These are phyloP conservation scores for Fusarium papillatum DNA, from an alignment of 2,329 filamentous ascomycete genomes.

Conservation along the genomic window DNA sequence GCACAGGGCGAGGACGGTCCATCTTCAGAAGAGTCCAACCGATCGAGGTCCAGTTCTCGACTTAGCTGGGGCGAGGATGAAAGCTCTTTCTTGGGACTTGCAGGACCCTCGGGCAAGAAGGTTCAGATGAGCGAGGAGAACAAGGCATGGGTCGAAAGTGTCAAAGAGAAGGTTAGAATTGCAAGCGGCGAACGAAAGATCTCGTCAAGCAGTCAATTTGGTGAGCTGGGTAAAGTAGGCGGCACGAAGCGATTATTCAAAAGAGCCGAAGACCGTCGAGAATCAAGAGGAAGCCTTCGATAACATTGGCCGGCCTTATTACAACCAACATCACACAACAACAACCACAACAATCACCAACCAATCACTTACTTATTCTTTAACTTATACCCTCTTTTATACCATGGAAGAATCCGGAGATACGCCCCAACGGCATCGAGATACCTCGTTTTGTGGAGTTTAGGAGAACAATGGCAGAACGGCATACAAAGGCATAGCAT, in stretches of 20 bases:
- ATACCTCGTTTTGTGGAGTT: conserved; percentile 44
- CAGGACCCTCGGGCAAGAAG: conserved; percentile 76
- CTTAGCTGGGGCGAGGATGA: conserved; percentile 72
- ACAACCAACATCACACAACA: conserved; percentile 7
- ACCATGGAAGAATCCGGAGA: conserved; percentile 30
- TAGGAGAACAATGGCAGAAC: conserved; percentile 32
- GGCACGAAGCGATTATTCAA: conserved; percentile 79
- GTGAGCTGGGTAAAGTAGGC: conserved; percentile 79
- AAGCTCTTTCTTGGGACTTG: conserved; percentile 73
- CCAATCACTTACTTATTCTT: conserved; percentile 15
- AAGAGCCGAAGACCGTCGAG: conserved; percentile 51
- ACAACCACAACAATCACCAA: conserved; percentile 5
- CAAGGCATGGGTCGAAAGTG: conserved; percentile 84
- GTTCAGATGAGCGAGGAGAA: conserved; percentile 80
- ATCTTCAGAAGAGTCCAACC: conserved; percentile 58
- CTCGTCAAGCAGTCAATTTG: conserved; percentile 61
- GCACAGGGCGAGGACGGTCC: conserved; percentile 54
- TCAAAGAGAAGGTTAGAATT: conserved; percentile 83
- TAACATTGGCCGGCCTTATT: conserved; percentile 14
- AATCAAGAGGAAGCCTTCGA: conserved; percentile 37
- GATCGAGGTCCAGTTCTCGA: conserved; percentile 66
- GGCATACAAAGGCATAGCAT: conserved; percentile 42
- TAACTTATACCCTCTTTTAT: conserved; percentile 16
- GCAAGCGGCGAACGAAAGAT: conserved; percentile 71
- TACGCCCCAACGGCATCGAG: conserved; percentile 35